Percentiles rank a stretch among this genome's conserved stretches.
phyloP scores from a whole-genome alignment of 257 asterid species.

The Gentiana macrophylla region DNA sequence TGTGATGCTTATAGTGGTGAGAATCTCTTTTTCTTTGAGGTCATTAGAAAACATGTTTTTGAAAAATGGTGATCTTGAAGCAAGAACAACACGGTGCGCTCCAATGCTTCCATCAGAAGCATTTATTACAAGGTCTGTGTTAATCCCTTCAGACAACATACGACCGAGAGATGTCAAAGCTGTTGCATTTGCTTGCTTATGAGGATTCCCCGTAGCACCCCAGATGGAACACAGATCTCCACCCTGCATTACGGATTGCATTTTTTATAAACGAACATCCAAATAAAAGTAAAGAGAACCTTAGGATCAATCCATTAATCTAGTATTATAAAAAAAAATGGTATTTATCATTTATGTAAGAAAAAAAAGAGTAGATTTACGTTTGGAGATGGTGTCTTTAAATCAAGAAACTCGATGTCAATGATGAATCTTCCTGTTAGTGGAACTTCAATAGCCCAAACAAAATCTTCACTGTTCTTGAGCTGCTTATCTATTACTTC shows the following conservation, averaged over 20 bases:
- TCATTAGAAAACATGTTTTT: constrained; percentile 88
- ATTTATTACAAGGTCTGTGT: constrained; percentile 68
- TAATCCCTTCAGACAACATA: constrained; percentile 82
- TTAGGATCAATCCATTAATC: too few relatives aligned
- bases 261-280: too few relatives aligned
- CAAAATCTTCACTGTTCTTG: constrained; percentile 71
- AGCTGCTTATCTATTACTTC: constrained; percentile 70
- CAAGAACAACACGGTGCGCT: constrained; percentile 91
- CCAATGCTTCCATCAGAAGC: constrained; percentile 63
- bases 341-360: too few relatives aligned
- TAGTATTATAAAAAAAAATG: too few relatives aligned
- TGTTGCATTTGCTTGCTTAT: constrained; percentile 31
- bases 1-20: constrained; percentile 52
- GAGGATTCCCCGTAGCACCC: constrained; percentile 31
- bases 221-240: constrained; percentile 60
- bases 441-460: constrained; percentile 72
- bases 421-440: constrained; percentile 80
- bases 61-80: constrained; percentile 83
- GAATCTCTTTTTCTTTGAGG: constrained; percentile 60
- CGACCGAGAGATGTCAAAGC: constrained; percentile 63
- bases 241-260: constrained; percentile 32
- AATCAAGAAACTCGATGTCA: constrained; percentile 87
- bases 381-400: constrained; percentile 50
- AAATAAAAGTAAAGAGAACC: too few relatives aligned
- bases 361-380: constrained; percentile 26